Percentiles rank a stretch among this genome's conserved stretches.
Evolutionary conservation across 768 basidiomycete genomes (phyloP).

Genomic region (Asterophora lycoperdoides): DNA sequence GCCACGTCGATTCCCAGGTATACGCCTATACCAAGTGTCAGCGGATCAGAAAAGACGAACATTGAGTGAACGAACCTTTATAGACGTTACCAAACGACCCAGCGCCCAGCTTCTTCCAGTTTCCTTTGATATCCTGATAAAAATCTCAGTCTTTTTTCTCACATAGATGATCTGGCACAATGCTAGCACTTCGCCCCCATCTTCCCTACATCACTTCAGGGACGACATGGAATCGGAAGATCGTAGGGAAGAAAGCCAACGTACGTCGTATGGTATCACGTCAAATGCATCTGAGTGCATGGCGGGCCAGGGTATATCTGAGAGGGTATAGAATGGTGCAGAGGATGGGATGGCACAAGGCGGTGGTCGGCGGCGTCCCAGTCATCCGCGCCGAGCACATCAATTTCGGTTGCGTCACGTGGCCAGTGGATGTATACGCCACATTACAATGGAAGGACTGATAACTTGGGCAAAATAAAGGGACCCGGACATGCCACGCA

Average conservation of each 20-base stretch:
- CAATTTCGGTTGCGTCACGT: not conserved
- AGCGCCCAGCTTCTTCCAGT: conserved; percentile 88
- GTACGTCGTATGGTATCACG: conserved; percentile 81
- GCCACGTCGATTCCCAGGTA: conserved; percentile 97
- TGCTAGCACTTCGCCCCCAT: too few relatives aligned
- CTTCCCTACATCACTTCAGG: not conserved
- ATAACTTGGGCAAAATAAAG: too few relatives aligned
- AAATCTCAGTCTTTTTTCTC: not conserved
- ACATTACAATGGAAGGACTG: too few relatives aligned
- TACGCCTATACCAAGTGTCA: conserved; percentile 42
- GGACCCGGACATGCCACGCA: too few relatives aligned
- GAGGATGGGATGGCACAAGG: not conserved
- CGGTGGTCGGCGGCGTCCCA: not conserved
- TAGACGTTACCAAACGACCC: conserved; percentile 93
- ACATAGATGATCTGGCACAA: not conserved
- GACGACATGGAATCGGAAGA: not conserved
- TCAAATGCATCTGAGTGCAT: conserved; percentile 72
- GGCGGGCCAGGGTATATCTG: conserved; percentile 1
- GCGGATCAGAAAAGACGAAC: not conserved
- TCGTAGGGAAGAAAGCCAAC: conserved; percentile 16
- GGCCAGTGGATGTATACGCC: too few relatives aligned
- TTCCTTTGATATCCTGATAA: conserved; percentile 74
- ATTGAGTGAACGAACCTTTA: conserved; percentile 49
- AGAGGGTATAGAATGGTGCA: not conserved
- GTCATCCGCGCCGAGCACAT: conserved; percentile 2